Evolutionary conservation across 257 asterid genomes (phyloP).

Genomic region (Gentiana straminea): DNA sequence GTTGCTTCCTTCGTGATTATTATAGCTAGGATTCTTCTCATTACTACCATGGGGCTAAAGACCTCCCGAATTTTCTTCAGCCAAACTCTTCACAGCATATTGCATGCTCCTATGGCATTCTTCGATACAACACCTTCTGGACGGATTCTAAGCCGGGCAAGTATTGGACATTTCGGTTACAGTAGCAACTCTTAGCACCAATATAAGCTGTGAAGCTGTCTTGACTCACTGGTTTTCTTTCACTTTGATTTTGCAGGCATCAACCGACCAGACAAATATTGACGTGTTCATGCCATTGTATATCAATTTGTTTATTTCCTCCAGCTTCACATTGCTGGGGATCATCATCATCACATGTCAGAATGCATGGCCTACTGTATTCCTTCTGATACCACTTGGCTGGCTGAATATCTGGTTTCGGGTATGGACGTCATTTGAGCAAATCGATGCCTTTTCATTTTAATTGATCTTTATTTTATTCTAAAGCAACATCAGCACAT

Average conservation of each 20-base stretch:
- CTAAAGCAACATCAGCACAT: no score
- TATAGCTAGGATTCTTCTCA: conserved; percentile 40
- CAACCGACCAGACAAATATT: conserved; percentile 80
- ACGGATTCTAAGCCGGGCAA: conserved; percentile 90
- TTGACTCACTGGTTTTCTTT: not conserved
- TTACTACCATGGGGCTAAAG: conserved; percentile 68
- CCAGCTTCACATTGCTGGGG: conserved; percentile 47
- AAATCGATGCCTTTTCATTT: not conserved
- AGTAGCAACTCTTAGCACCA: not conserved
- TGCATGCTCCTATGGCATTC: conserved; percentile 97
- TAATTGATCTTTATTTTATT: no score
- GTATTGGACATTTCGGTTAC: not conserved
- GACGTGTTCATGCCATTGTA: conserved; percentile 74
- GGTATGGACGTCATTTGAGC: conserved; percentile 25
- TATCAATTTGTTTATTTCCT: conserved; percentile 37
- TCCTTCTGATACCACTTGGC: conserved; percentile 74
- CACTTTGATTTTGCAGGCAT: conserved; percentile 45
- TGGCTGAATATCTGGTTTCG: conserved; percentile 91
- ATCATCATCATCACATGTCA: conserved; percentile 82
- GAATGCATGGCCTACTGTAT: conserved; percentile 81
- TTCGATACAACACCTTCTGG: conserved; percentile 99
- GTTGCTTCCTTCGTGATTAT: conserved; percentile 33
- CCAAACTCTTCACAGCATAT: conserved; percentile 63
- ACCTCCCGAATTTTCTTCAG: conserved; percentile 78
- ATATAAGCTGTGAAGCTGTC: not conserved